phyloP scores from a whole-genome alignment of 805 yeast species.

The Candida krabiensis region DNA sequence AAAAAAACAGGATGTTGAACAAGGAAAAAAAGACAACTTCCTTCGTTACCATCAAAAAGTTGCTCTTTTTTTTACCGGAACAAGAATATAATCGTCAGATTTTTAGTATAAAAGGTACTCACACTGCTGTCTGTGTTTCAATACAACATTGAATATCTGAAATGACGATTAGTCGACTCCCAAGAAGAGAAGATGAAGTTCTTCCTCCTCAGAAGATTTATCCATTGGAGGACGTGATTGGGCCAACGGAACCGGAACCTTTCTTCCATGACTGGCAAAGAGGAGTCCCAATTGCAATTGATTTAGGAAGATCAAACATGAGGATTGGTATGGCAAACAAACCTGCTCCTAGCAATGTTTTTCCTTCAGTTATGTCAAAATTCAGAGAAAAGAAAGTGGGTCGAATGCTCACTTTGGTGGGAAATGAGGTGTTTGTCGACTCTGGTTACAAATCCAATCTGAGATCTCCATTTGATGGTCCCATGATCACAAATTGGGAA shows the following conservation, averaged over 20 bases:
- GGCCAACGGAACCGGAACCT: conserved; percentile 43
- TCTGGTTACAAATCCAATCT: conserved; percentile 65
- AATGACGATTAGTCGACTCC: conserved; percentile 3
- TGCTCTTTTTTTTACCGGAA: too few relatives aligned
- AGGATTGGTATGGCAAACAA: conserved; percentile 59
- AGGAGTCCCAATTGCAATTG: conserved; percentile 81
- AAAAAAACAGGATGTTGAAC: too few relatives aligned
- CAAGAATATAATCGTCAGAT: too few relatives aligned
- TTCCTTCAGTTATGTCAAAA: conserved; percentile 68
- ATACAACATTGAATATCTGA: too few relatives aligned
- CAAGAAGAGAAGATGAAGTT: conserved; percentile 24
- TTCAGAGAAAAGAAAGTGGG: conserved; percentile 76
- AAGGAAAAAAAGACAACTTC: too few relatives aligned
- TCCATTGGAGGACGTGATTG: conserved; percentile 40
- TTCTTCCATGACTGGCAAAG: conserved; percentile 47
- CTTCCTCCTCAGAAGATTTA: conserved; percentile 44
- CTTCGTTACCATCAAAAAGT: too few relatives aligned
- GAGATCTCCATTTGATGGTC: conserved; percentile 84
- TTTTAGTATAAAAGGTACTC: too few relatives aligned
- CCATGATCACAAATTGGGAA: conserved; percentile 90
- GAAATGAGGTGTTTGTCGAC: conserved; percentile 78
- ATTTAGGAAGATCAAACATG: conserved; percentile 68
- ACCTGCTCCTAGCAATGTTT: conserved; percentile 54
- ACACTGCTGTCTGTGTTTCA: too few relatives aligned
- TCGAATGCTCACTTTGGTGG: conserved; percentile 67